These are phyloP conservation scores for Lepiota brunneoincarnata DNA, from an alignment of 768 basidiomycete genomes.

Conservation along the genomic window DNA sequence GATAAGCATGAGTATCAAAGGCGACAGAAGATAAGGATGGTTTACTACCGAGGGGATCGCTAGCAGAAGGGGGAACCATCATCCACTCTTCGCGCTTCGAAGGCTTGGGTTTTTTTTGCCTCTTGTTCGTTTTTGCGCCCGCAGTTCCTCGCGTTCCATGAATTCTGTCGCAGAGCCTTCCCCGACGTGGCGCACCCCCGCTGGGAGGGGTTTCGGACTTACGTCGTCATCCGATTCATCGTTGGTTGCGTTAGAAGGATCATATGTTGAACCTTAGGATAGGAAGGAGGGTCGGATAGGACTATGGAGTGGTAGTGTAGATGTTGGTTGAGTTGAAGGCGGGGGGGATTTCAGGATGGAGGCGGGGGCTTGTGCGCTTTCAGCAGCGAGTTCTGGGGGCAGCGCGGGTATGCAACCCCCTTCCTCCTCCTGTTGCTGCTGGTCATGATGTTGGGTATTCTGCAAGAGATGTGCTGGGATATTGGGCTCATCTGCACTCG, in stretches of 20 bases:
- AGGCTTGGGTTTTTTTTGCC: conserved; percentile 71
- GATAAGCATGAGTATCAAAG: too few species aligned
- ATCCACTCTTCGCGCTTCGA: conserved; percentile 95
- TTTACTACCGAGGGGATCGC: too few species aligned
- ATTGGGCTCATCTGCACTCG: too few species aligned
- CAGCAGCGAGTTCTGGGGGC: conserved; percentile 1
- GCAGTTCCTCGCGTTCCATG: conserved; percentile 77
- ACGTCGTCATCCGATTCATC: conserved; percentile 73
- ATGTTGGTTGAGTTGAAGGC: neutral
- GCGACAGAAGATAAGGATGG: too few species aligned
- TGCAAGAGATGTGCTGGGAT: too few species aligned
- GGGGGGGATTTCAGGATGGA: neutral
- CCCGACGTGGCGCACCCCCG: conserved; percentile 35
- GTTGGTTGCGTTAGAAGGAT: conserved; percentile 32
- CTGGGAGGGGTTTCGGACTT: conserved; percentile 77
- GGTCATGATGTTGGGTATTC: neutral
- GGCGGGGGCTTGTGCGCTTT: neutral
- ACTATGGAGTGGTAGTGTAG: conserved; percentile 24
- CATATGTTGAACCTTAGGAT: conserved; percentile 31
- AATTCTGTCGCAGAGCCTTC: conserved; percentile 78
- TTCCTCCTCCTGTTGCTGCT: neutral
- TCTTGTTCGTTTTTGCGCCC: too few species aligned
- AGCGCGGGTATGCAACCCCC: neutral
- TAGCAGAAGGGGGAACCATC: conserved; percentile 86
- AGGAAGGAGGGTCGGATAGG: conserved; percentile 56